phyloP scores from a whole-genome alignment of 768 basidiomycete species.

The Grammothele lineata region DNA sequence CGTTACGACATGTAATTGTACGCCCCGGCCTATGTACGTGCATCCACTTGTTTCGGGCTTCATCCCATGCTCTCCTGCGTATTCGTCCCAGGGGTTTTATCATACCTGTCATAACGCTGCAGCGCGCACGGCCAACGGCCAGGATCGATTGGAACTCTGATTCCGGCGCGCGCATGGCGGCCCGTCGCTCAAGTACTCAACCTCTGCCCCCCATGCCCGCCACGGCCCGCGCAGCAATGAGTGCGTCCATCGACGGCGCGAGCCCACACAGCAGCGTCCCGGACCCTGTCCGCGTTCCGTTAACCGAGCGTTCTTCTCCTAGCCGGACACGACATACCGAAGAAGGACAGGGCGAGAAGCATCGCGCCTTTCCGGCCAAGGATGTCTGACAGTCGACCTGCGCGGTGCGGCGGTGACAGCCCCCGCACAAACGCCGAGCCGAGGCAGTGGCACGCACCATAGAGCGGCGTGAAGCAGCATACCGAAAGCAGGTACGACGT shows the following conservation, averaged over 20 bases:
- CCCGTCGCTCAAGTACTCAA: conserved; percentile 44
- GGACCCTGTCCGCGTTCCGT: conserved; percentile 56
- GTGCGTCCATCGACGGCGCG: conserved; percentile 78
- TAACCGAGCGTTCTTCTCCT: neutral
- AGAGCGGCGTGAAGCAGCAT: conserved; percentile 88
- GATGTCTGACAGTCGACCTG: conserved; percentile 81
- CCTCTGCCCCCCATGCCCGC: conserved; percentile 94
- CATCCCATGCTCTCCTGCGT: too few species aligned
- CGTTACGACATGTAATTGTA: too few species aligned
- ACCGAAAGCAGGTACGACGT: conserved; percentile 84
- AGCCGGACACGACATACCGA: conserved; percentile 48
- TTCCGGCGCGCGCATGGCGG: conserved; percentile 16
- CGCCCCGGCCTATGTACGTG: too few species aligned
- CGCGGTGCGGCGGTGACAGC: conserved; percentile 8
- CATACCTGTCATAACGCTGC: conserved; percentile 87
- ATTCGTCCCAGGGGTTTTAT: too few species aligned
- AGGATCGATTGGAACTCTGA: conserved; percentile 21
- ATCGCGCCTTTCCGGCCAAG: conserved; percentile 83
- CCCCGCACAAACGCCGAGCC: conserved; percentile 11
- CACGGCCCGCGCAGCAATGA: conserved; percentile 78
- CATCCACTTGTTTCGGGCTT: too few species aligned
- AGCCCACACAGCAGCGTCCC: conserved; percentile 86
- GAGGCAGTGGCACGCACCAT: conserved; percentile 44
- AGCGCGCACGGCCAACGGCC: too few species aligned
- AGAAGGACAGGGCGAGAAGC: conserved; percentile 77